phyloP scores from a whole-genome alignment of 352 stramenopile genomes.

The Globisporangium radiosum region DNA sequence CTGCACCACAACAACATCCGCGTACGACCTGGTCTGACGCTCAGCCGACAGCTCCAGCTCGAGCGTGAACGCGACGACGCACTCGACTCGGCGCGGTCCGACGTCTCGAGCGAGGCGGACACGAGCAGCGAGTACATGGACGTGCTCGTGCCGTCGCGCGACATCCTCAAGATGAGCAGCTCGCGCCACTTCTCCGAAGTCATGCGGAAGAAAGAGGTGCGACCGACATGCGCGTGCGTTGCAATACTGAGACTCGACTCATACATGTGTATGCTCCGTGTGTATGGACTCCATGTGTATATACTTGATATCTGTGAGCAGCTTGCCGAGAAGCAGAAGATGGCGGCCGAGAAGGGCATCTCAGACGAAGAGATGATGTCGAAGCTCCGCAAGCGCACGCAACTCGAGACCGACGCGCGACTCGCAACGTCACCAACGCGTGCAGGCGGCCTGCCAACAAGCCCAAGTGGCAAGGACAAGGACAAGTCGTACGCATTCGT shows the following conservation, averaged over 20 bases:
- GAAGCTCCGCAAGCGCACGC: slow-evolving; percentile 70
- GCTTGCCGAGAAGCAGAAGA: slow-evolving; percentile 68
- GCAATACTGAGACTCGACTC: background rate
- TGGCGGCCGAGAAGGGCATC: slow-evolving; percentile 72
- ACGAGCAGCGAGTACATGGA: slow-evolving; percentile 33
- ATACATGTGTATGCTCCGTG: too few relatives aligned
- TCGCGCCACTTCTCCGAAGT: slow-evolving; percentile 74
- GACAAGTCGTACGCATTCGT: slow-evolving; percentile 60
- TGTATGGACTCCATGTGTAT: too few relatives aligned
- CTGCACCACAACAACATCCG: slow-evolving; percentile 80
- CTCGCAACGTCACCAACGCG: slow-evolving; percentile 59
- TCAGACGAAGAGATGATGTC: slow-evolving; percentile 79
- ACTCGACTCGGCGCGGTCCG: slow-evolving; percentile 48
- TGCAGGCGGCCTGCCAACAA: slow-evolving; percentile 26
- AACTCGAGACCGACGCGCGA: slow-evolving; percentile 56
- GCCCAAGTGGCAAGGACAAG: slow-evolving; percentile 20
- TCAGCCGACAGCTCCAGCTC: slow-evolving; percentile 11
- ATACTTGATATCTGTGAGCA: slow-evolving; percentile 9
- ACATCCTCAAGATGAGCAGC: slow-evolving; percentile 87
- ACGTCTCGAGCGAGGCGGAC: slow-evolving; percentile 27
- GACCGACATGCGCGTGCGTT: background rate
- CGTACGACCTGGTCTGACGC: slow-evolving; percentile 21
- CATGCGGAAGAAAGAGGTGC: slow-evolving; percentile 78
- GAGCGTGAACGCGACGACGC: slow-evolving; percentile 19
- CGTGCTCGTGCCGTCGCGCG: slow-evolving; percentile 58